Percentiles rank a stretch among this genome's conserved stretches.
Evolutionary conservation across 2,329 filamentous ascomycete genomes (phyloP).

Genomic region (Aspergillus tamarii): DNA sequence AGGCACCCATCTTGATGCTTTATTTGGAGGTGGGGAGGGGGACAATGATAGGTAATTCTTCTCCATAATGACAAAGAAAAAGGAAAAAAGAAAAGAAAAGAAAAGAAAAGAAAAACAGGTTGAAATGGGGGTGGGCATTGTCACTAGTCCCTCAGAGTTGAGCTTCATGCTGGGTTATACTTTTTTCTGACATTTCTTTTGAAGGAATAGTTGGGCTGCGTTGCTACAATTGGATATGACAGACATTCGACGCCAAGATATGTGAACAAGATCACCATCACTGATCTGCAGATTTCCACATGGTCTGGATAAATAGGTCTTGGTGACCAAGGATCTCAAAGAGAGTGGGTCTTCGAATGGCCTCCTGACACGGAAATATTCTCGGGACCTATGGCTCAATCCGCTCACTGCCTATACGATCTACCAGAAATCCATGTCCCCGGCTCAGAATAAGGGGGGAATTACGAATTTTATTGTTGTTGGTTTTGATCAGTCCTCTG

Average conservation of each 20-base stretch:
- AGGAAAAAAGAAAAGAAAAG: neutral
- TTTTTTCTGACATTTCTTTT: neutral
- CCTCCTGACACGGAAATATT: neutral
- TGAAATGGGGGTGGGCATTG: neutral
- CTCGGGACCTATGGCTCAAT: neutral
- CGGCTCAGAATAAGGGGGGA: neutral
- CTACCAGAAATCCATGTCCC: neutral
- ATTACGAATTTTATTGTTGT: neutral
- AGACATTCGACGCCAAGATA: slow-evolving; percentile 1
- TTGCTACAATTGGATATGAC: neutral
- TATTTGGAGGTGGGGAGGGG: neutral
- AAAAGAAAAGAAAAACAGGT: neutral
- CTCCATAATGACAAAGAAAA: neutral
- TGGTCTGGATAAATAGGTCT: neutral
- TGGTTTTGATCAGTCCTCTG: no score
- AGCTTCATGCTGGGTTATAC: neutral
- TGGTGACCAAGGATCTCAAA: neutral
- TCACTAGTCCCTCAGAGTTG: neutral
- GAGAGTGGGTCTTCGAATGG: neutral
- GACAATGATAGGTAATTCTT: neutral
- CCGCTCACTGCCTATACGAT: neutral
- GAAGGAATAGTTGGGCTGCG: neutral
- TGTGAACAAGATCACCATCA: neutral
- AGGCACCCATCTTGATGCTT: neutral
- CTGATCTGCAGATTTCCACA: neutral